Conservation (phyloP, 2,329 filamentous ascomycete genomes). For the Alternaria brassicicola region DNA sequence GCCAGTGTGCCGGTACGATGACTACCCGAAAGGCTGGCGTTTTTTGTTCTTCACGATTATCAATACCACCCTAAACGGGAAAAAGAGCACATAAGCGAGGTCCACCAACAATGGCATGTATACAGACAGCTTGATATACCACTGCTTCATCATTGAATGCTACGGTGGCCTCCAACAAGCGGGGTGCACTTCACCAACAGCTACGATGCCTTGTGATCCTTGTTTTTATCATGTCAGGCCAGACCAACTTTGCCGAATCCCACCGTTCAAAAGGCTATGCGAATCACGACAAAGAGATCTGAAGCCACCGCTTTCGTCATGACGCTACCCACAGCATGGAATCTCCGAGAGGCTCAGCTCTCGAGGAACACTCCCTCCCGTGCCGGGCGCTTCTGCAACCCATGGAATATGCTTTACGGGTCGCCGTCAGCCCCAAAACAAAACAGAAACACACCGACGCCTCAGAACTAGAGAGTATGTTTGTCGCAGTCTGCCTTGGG, state of each 20-base stretch:
- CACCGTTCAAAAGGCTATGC: background rate
- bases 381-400: conserved; percentile 2
- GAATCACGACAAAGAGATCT: background rate
- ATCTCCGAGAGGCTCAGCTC: conserved; percentile 7
- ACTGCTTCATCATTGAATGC: background rate
- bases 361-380: background rate
- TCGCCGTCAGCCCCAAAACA: conserved; percentile 1
- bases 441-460: background rate
- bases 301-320: conserved; percentile 2
- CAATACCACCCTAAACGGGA: background rate
- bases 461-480: background rate
- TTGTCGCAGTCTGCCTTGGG: conserved; percentile 12
- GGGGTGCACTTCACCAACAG: background rate
- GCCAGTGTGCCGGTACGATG: background rate
- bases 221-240: background rate
- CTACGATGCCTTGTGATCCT: background rate
- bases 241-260: background rate
- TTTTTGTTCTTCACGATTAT: background rate
- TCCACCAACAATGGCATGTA: background rate
- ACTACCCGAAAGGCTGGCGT: background rate
- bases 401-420: background rate
- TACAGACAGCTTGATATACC: background rate
- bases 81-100: background rate
- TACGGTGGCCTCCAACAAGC: background rate
- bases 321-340: background rate